Evolutionary conservation across 257 asterid species (phyloP).

Genomic region (Handroanthus guayacan): DNA sequence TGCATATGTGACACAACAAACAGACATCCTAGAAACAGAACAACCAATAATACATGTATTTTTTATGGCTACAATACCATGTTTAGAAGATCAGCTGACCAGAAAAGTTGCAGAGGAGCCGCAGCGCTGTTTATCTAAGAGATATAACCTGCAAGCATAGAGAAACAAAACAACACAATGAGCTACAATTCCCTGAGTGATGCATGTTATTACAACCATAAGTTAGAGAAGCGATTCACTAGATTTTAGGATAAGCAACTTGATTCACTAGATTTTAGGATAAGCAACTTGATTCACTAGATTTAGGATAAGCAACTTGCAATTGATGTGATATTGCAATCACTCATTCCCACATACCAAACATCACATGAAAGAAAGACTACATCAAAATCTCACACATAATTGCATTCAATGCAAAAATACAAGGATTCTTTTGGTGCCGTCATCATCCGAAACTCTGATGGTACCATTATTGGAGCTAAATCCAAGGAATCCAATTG

Average conservation of each 20-base stretch:
- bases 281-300: background rate
- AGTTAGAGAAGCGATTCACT: background rate
- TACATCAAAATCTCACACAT: background rate
- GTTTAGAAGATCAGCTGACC: background rate
- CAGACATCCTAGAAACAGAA: background rate
- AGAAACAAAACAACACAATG: background rate
- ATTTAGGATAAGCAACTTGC: background rate
- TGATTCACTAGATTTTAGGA: background rate
- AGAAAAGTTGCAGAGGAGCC: background rate
- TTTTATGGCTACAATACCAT: conserved; percentile 20
- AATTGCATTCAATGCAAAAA: background rate
- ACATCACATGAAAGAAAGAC: background rate
- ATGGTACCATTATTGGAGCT: too few relatives aligned
- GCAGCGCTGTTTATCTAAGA: background rate
- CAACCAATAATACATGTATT: background rate
- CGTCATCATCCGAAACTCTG: too few relatives aligned
- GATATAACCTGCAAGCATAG: background rate
- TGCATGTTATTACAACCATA: background rate
- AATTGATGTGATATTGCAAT: background rate
- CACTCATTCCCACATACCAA: conserved; percentile 4
- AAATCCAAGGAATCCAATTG: too few relatives aligned
- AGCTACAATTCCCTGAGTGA: background rate
- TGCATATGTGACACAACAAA: background rate
- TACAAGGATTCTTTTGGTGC: background rate
- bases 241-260: background rate